These are phyloP conservation scores for Sarocladium kiliense DNA, from an alignment of 2,329 filamentous ascomycete genomes.

Conservation along the genomic window DNA sequence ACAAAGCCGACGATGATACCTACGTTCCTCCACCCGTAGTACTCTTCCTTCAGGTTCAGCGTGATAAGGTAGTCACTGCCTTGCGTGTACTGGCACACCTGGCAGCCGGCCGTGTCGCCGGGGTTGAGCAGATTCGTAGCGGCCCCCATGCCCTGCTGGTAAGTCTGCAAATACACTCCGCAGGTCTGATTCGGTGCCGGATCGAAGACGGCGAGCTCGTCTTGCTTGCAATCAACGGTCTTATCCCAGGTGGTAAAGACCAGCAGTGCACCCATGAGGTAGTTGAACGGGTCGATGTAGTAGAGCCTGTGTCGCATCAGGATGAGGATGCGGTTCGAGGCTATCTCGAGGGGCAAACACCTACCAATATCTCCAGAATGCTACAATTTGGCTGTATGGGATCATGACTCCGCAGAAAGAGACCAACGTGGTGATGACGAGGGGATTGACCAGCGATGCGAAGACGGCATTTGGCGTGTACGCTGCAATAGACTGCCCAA, in stretches of 20 bases:
- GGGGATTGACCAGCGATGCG: slow-evolving; percentile 40
- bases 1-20: slow-evolving; percentile 45
- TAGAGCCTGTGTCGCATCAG: too few species aligned
- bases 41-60: slow-evolving; percentile 51
- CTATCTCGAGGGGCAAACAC: too few species aligned
- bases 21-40: slow-evolving; percentile 58
- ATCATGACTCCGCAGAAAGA: slow-evolving; percentile 68
- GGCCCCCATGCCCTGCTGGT: slow-evolving; percentile 34
- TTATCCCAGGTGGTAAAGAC: slow-evolving; percentile 39
- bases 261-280: slow-evolving; percentile 45
- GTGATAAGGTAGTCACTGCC: slow-evolving; percentile 52
- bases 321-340: too few species aligned
- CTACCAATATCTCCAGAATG: slow-evolving; percentile 62
- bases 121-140: slow-evolving; percentile 49
- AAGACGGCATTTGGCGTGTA: slow-evolving; percentile 45
- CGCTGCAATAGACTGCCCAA: slow-evolving; percentile 39
- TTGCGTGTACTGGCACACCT: slow-evolving; percentile 50
- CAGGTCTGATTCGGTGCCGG: slow-evolving; percentile 46
- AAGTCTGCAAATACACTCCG: slow-evolving; percentile 45
- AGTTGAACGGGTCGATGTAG: slow-evolving; percentile 50
- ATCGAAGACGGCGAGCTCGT: slow-evolving; percentile 42
- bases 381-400: slow-evolving; percentile 50
- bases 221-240: slow-evolving; percentile 33
- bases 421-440: slow-evolving; percentile 39
- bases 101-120: slow-evolving; percentile 42